These are phyloP conservation scores for Colletotrichum sp. DNA, from an alignment of 2,329 filamentous ascomycete species.

Conservation along the genomic window DNA sequence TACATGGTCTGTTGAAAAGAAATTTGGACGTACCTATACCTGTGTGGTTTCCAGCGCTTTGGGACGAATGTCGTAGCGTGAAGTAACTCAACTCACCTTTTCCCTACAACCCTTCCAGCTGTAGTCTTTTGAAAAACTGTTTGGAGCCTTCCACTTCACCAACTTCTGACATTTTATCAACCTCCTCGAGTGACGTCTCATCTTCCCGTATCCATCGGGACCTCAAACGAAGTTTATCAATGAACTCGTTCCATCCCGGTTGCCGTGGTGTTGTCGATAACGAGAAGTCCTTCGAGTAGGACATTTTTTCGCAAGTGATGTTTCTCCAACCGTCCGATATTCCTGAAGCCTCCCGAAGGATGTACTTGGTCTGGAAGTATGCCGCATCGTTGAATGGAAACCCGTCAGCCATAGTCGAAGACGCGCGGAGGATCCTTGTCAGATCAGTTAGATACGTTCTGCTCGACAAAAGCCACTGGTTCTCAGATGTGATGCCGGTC, in stretches of 20 bases:
- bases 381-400: neutral
- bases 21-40: neutral
- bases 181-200: neutral
- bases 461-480: neutral
- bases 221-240: neutral
- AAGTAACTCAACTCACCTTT: neutral
- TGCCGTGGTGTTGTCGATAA: neutral
- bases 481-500: neutral
- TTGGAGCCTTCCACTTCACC: neutral
- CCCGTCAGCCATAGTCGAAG: neutral
- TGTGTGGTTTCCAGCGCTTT: neutral
- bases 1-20: neutral
- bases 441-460: neutral
- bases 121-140: neutral
- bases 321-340: neutral
- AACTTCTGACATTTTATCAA: neutral
- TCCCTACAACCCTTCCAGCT: neutral
- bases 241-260: neutral
- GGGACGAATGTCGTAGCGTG: neutral
- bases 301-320: neutral
- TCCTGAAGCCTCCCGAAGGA: neutral
- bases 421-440: neutral
- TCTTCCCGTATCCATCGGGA: neutral
- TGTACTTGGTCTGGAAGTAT: neutral
- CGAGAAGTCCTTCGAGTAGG: rapidly evolving